A percentile compares a stretch with the other conserved stretches of the same genome.
Conservation (phyloP, 768 basidiomycete species). For the Russula abietina region DNA sequence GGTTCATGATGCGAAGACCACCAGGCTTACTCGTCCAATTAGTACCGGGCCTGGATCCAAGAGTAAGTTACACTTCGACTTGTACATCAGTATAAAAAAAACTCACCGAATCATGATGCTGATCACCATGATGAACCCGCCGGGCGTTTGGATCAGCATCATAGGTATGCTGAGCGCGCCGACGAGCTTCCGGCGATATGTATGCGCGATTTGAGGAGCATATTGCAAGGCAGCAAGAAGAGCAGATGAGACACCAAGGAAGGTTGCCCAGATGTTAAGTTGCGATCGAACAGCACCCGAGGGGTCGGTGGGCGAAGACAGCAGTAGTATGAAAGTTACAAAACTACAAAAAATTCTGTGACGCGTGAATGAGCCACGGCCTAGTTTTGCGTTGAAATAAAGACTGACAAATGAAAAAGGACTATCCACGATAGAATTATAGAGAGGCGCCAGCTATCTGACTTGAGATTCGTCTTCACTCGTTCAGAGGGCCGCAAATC, state of each 20-base stretch:
- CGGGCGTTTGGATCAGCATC: conserved; percentile 94
- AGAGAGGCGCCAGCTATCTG: conserved; percentile 73
- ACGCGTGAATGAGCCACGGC: conserved; percentile 10
- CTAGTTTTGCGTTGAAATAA: conserved; percentile 1
- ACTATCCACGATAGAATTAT: conserved; percentile 69
- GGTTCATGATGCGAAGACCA: not conserved
- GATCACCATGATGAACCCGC: conserved; percentile 78
- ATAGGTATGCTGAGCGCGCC: conserved; percentile 92
- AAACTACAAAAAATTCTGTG: conserved; percentile 49
- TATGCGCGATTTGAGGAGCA: conserved; percentile 77
- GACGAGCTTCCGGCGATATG: conserved; percentile 72
- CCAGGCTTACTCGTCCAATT: conserved; percentile 70
- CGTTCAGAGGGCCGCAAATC: conserved; percentile 39
- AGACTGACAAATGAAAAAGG: conserved; percentile 65
- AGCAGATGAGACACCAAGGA: conserved; percentile 79
- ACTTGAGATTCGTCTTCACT: conserved; percentile 47
- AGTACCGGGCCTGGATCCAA: conserved; percentile 53
- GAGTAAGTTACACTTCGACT: not conserved
- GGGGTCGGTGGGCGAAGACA: conserved; percentile 37
- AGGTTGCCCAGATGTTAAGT: conserved; percentile 66
- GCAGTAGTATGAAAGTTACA: conserved; percentile 57
- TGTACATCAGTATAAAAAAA: conserved; percentile 8
- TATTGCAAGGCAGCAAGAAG: conserved; percentile 81
- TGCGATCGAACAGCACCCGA: conserved; percentile 35
- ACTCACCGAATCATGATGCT: conserved; percentile 66